Conservation (phyloP, 305 asterid genomes). For the Rubia occidens region DNA sequence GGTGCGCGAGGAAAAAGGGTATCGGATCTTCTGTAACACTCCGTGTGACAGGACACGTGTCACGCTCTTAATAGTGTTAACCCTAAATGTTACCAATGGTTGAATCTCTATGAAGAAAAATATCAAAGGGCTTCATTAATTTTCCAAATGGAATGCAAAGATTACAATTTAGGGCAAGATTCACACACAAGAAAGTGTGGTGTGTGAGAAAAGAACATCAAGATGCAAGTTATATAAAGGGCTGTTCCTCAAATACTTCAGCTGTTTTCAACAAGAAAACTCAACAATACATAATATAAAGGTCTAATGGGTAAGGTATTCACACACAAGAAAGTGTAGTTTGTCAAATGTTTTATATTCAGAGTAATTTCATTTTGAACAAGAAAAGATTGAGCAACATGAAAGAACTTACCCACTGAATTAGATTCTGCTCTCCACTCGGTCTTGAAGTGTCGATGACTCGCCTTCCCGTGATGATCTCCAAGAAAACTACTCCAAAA, state of each 20-base stretch:
- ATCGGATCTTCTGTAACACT: no score
- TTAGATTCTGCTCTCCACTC: slow-evolving; percentile 33
- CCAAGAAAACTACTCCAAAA: slow-evolving; percentile 41
- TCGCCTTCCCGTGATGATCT: slow-evolving; percentile 37
- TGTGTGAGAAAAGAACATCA: no score
- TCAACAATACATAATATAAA: no score
- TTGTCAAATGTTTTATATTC: neutral
- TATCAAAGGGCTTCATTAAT: neutral
- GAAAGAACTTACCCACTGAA: slow-evolving; percentile 31
- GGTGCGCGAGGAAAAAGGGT: no score
- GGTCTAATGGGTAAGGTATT: neutral
- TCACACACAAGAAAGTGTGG: no score
- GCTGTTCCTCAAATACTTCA: no score
- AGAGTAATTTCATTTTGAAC: neutral
- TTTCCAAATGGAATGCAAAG: neutral
- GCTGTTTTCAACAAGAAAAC: neutral
- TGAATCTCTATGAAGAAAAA: neutral
- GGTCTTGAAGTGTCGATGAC: slow-evolving; percentile 32
- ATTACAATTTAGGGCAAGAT: no score
- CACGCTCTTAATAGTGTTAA: no score
- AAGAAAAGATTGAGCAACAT: neutral
- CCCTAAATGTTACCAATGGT: no score
- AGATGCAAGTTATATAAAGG: no score
- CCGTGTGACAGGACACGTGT: no score
- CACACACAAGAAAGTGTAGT: neutral